Conservation (phyloP, 177 flowering plant genomes). For the Vitis hybrid region DNA sequence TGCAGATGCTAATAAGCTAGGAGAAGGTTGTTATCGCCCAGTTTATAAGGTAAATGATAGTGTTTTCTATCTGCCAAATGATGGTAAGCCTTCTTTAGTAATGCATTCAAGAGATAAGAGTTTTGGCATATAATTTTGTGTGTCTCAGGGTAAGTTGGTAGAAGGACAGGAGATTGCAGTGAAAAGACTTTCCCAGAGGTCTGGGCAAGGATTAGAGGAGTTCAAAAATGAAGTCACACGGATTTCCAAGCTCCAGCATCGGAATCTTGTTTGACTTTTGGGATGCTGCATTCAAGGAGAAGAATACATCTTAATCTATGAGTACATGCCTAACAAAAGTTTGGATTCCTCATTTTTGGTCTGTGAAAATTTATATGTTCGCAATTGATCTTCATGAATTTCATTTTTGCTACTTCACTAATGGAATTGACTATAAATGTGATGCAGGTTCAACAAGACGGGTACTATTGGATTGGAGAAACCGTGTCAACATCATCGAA, state of each 20-base stretch:
- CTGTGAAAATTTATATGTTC: too few relatives aligned
- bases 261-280: too few relatives aligned
- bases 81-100: too few relatives aligned
- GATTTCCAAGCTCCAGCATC: too few relatives aligned
- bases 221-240: too few relatives aligned
- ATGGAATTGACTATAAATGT: neutral
- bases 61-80: neutral
- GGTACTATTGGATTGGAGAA: slow-evolving; percentile 7
- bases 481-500: slow-evolving; percentile 9
- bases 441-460: neutral
- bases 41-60: slow-evolving; percentile 1
- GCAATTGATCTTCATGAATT: neutral
- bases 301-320: too few relatives aligned
- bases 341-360: slow-evolving; percentile 14
- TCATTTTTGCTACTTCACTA: neutral
- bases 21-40: neutral
- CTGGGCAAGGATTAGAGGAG: slow-evolving; percentile 6
- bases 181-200: slow-evolving; percentile 8
- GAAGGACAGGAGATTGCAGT: slow-evolving; percentile 14
- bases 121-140: too few relatives aligned
- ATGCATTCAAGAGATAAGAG: too few relatives aligned
- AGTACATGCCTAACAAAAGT: too few relatives aligned
- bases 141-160: slow-evolving; percentile 5
- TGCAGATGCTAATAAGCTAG: neutral
- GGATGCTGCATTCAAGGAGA: too few relatives aligned